Evolutionary conservation across 345 rosid species (phyloP), one percentile per base, ranked within the genome.

Genomic region (Geranium rotundifolium): DNA sequence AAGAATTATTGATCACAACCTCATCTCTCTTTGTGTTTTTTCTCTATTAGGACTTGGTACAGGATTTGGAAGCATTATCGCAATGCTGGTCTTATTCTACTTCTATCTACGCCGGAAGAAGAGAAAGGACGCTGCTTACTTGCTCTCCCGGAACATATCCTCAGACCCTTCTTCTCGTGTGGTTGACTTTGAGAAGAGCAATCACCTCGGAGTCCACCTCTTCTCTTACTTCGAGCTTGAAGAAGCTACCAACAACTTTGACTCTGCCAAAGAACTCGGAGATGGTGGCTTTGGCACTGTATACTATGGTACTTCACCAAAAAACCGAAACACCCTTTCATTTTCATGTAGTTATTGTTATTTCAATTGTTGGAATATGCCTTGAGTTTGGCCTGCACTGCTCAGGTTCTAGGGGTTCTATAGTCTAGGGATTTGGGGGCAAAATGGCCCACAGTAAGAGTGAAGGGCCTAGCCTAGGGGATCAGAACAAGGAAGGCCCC

Each of bases 231-330:
- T 19, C 0, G 95, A 89, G 63, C 98, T 92, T 15, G 80, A 75
- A 62, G 75, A 67, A 63, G 98, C 96, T 0, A 92, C 96, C 2
- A 71, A 82, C 68, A 65, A 80, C 63, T 92, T 92, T 63, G 95
- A 87, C 71, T 77, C 86, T 4, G 54, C 76, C 0, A 78, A 20
- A 66, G 93, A 92, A 77, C 91, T 89, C 30, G 98, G 98, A 34
- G 95, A 85, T 70, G 98, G 98, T 60, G 96, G 96, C 75, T 91
- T 84, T 70, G 96, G 95, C 71, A 85, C 88, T 29, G 98, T 92
- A 8, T 92, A 85, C 37, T 69, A 79, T 65, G 98, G 98, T 79
- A 84, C 27, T 15, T 23, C 20, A 23, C 27, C 27, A 23, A 23
- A 23, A 23, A 23, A 23, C 27, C 27, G 27, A 23, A 23, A 23